phyloP scores from a whole-genome alignment of 805 yeast genomes.

The Ogataea haglerorum region DNA sequence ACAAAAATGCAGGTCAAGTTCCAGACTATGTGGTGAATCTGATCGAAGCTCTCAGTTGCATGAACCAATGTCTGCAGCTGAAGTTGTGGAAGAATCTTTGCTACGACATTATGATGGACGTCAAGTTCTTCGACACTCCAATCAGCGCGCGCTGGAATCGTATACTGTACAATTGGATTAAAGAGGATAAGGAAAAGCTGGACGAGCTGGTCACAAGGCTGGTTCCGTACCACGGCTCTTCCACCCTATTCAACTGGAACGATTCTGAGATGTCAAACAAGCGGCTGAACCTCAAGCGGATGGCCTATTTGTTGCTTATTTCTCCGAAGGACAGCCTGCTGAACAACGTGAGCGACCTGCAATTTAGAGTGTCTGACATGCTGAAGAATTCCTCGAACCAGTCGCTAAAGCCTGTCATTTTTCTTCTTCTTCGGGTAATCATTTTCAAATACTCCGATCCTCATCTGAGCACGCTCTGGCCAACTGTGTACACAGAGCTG shows the following conservation, averaged over 20 bases:
- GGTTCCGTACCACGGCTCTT: slow-evolving; percentile 48
- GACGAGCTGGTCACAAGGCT: slow-evolving; percentile 48
- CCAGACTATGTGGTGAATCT: slow-evolving; percentile 44
- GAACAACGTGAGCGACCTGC: slow-evolving; percentile 43
- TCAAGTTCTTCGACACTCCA: slow-evolving; percentile 46
- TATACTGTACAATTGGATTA: slow-evolving; percentile 61
- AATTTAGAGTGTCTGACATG: slow-evolving; percentile 33
- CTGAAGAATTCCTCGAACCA: slow-evolving; percentile 29
- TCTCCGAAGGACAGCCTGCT: slow-evolving; percentile 60
- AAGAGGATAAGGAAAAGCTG: slow-evolving; percentile 57
- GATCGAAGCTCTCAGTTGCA: slow-evolving; percentile 34
- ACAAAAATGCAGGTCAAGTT: slow-evolving; percentile 37
- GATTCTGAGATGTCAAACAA: slow-evolving; percentile 31
- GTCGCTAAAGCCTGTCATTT: slow-evolving; percentile 42
- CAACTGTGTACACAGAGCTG: slow-evolving; percentile 58
- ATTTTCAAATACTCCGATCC: slow-evolving; percentile 58
- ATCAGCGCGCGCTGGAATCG: slow-evolving; percentile 47
- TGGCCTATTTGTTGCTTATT: slow-evolving; percentile 60
- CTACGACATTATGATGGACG: slow-evolving; percentile 62
- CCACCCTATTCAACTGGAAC: slow-evolving; percentile 43
- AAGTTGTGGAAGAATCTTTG: slow-evolving; percentile 65
- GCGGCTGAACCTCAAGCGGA: slow-evolving; percentile 49
- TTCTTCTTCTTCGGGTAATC: slow-evolving; percentile 61
- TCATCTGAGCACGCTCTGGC: slow-evolving; percentile 71
- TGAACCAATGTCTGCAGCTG: slow-evolving; percentile 35